These are phyloP conservation scores for Hypoxylon cercidicola DNA, from an alignment of 495 filamentous ascomycete species.

Conservation along the genomic window DNA sequence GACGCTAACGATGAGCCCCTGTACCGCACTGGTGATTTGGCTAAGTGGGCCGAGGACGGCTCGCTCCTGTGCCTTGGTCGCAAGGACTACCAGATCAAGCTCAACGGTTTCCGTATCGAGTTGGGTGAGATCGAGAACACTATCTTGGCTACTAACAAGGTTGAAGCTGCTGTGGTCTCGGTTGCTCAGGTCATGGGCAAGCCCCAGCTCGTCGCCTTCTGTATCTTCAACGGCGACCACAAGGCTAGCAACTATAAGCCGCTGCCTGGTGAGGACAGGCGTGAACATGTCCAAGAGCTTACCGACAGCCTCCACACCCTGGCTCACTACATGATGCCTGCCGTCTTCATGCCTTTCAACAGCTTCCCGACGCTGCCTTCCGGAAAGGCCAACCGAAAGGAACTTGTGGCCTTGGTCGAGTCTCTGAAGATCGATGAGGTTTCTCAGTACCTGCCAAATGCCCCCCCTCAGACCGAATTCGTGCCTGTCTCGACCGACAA, in stretches of 20 bases:
- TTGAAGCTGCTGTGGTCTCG: neutral
- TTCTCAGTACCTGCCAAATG: neutral
- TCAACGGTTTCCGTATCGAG: conserved; percentile 53
- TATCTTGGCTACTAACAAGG: conserved; percentile 7
- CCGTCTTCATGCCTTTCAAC: conserved; percentile 60
- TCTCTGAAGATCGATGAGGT: neutral
- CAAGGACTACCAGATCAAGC: conserved; percentile 53
- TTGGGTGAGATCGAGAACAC: conserved; percentile 50
- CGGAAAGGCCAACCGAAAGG: conserved; percentile 61
- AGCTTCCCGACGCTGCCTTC: conserved; percentile 57
- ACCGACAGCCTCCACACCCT: conserved; percentile 9
- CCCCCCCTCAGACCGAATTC: neutral
- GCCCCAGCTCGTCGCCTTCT: neutral
- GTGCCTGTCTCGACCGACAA: neutral
- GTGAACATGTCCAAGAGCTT: neutral
- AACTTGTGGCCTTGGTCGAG: conserved; percentile 21
- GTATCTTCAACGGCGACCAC: conserved; percentile 1
- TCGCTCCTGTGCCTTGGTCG: conserved; percentile 44
- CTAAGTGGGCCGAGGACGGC: conserved; percentile 56
- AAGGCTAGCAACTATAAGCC: neutral
- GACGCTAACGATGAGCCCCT: conserved; percentile 72
- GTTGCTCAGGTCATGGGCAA: neutral
- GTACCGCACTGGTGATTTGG: conserved; percentile 66
- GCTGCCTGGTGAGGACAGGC: neutral
- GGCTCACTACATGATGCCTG: conserved; percentile 64